Evolutionary conservation across 2,329 filamentous ascomycete species (phyloP), one percentile per base, ranked within the genome.

Genomic region (Cadophora sp.): DNA sequence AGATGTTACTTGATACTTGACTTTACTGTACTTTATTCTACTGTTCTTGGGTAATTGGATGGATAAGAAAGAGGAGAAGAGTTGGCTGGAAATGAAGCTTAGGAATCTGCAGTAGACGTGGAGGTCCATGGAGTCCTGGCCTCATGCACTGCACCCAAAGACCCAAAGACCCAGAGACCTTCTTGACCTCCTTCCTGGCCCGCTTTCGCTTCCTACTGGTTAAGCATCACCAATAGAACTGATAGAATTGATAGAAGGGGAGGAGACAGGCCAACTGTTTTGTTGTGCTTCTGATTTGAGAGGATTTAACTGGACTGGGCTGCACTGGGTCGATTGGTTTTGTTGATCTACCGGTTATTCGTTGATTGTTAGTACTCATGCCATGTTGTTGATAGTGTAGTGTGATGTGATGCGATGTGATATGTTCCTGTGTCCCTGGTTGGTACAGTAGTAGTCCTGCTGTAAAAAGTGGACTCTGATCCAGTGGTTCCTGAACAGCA

Each of bases 91-190:
- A 22, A 55, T 47, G n/a, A 30, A 30, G 27, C 27, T 30, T 30
- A 22, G 45, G 22, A n/a, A n/a, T 53, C 33, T 64, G 55, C 62
- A 63, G 67, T 16, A 63, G 50, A 53, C 50, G 50, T 53, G 50
- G 50, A 53, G 50, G 50, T 53, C 50, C 33, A 33, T 51, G 48
- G 48, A 51, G 48, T n/a, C n/a, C n/a, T n/a, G n/a, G 51, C 39
- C 27, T 36, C 51, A 24, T 55, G 51, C 30, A 56, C 68, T 70
- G 68, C 68, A 68, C 41, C 63, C 55, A 24, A 50, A 62, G 61
- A 30, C 27, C 27, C 6, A 4, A 30, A n/a, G n/a, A n/a, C n/a
- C n/a, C n/a, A n/a, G n/a, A n/a, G n/a, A 59, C 24, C 65, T 39
- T 22, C 56, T 65, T 27, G 36, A 59, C 24, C 65, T 22, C 22